phyloP scores from a whole-genome alignment of 2,329 filamentous ascomycete species.

The Hymenoscyphus albidus region DNA sequence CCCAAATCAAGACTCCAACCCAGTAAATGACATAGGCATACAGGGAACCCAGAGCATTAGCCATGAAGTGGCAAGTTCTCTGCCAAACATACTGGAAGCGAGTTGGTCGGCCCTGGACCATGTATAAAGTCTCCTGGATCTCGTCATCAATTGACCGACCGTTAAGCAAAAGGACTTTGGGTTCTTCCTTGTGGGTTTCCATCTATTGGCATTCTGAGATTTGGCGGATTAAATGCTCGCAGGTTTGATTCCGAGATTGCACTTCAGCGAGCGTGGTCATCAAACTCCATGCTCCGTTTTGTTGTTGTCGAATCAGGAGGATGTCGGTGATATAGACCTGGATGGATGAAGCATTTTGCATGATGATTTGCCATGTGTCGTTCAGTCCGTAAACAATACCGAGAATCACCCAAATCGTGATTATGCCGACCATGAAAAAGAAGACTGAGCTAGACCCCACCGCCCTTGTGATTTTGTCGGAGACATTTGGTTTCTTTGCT shows the following conservation, averaged over 20 bases:
- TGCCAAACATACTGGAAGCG: constrained; percentile 10
- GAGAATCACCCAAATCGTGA: too few relatives aligned
- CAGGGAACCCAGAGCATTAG: constrained; percentile 33
- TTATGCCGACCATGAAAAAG: too few relatives aligned
- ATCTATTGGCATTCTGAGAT: constrained; percentile 26
- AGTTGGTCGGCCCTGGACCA: constrained; percentile 15
- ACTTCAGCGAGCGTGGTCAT: constrained; percentile 34
- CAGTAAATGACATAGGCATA: constrained; percentile 36
- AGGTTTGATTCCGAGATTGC: constrained; percentile 34
- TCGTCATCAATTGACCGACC: constrained; percentile 27
- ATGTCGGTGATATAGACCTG: too few relatives aligned
- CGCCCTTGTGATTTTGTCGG: too few relatives aligned
- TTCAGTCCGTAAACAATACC: too few relatives aligned
- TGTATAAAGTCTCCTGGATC: constrained; percentile 17
- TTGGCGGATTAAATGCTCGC: constrained; percentile 34
- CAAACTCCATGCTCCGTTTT: constrained; percentile 34
- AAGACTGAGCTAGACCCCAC: too few relatives aligned
- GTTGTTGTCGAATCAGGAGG: constrained; percentile 40
- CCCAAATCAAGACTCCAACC: constrained; percentile 37
- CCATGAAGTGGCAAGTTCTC: constrained; percentile 15
- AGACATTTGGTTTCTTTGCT: too few relatives aligned
- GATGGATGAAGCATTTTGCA: too few relatives aligned
- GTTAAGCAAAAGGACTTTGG: constrained; percentile 33
- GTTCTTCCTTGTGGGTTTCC: constrained; percentile 23
- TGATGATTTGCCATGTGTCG: too few relatives aligned